Evolutionary conservation across 2,329 filamentous ascomycete genomes (phyloP).

Genomic region (Chrysosporium queenslandicum): DNA sequence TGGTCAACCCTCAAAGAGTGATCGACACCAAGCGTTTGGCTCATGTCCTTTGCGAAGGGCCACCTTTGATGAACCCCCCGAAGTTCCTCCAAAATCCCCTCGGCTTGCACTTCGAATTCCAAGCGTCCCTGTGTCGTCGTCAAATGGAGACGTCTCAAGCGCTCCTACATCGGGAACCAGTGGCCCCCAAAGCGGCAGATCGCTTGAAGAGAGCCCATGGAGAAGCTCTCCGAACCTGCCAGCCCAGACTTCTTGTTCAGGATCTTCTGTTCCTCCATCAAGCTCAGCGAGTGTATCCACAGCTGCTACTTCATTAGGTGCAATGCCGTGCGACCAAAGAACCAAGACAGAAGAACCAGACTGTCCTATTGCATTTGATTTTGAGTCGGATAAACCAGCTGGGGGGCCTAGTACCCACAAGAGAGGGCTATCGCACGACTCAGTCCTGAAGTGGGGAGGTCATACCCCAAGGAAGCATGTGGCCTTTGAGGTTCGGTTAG

Average conservation of each 20-base stretch:
- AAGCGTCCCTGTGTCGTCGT: constrained; percentile 8
- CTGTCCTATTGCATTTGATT: not conserved
- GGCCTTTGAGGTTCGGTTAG: not conserved
- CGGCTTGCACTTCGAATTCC: constrained; percentile 16
- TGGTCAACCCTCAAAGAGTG: constrained; percentile 5
- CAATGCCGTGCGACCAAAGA: not conserved
- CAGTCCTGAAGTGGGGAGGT: constrained; percentile 6
- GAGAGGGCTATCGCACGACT: constrained; percentile 9
- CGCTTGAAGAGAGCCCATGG: not conserved
- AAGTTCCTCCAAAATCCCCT: constrained; percentile 24
- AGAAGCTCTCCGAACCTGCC: constrained; percentile 3
- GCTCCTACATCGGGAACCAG: not conserved
- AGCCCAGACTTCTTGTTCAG: not conserved
- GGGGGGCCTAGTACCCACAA: not conserved
- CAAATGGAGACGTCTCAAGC: constrained; percentile 10
- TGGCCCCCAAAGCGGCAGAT: not conserved
- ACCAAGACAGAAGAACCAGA: not conserved
- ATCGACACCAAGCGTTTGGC: not conserved
- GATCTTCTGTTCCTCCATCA: not conserved
- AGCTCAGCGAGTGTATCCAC: not conserved
- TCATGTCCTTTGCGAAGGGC: not conserved
- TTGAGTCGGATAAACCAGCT: not conserved
- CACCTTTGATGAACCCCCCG: constrained; percentile 17
- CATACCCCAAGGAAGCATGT: constrained; percentile 1
- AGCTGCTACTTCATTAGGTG: not conserved